These are phyloP conservation scores for Neurospora cerealis DNA, from an alignment of 495 filamentous ascomycete genomes.

Conservation along the genomic window DNA sequence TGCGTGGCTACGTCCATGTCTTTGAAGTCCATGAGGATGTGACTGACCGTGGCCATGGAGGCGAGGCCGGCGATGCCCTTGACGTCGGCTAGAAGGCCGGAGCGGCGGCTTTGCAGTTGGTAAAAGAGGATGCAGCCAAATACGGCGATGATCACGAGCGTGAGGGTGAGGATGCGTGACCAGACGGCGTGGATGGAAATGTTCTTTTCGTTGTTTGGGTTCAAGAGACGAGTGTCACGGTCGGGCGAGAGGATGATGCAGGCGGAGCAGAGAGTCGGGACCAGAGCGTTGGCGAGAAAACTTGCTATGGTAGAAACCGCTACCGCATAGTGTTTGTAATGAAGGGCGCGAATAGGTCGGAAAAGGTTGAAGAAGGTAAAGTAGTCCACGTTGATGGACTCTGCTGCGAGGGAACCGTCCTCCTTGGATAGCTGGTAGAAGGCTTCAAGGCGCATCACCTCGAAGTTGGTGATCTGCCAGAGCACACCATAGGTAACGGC, in stretches of 20 bases:
- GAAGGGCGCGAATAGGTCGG: conserved; percentile 49
- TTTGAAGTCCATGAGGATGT: conserved; percentile 66
- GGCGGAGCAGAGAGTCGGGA: conserved; percentile 52
- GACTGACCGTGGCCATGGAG: conserved; percentile 59
- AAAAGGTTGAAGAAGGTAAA: conserved; percentile 53
- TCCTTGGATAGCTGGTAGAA: conserved; percentile 64
- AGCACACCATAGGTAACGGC: conserved; percentile 63
- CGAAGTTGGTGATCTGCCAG: conserved; percentile 66
- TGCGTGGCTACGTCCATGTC: conserved; percentile 57
- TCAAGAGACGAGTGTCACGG: conserved; percentile 17
- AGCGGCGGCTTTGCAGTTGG: conserved; percentile 47
- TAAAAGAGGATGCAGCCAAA: conserved; percentile 49
- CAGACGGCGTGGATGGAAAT: conserved; percentile 48
- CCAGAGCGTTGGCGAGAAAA: conserved; percentile 51
- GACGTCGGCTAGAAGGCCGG: conserved; percentile 57
- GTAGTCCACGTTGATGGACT: conserved; percentile 66
- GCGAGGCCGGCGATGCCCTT: conserved; percentile 67
- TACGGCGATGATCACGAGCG: conserved; percentile 42
- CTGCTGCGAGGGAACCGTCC: conserved; percentile 51
- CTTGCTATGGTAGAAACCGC: conserved; percentile 50
- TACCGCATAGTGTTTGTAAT: conserved; percentile 55
- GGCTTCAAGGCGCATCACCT: conserved; percentile 63
- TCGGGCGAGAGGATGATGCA: conserved; percentile 43
- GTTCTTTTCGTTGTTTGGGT: conserved; percentile 30
- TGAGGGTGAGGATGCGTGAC: conserved; percentile 47